Evolutionary conservation across 2,329 filamentous ascomycete species (phyloP).

Genomic region (Monosporascus sp.): DNA sequence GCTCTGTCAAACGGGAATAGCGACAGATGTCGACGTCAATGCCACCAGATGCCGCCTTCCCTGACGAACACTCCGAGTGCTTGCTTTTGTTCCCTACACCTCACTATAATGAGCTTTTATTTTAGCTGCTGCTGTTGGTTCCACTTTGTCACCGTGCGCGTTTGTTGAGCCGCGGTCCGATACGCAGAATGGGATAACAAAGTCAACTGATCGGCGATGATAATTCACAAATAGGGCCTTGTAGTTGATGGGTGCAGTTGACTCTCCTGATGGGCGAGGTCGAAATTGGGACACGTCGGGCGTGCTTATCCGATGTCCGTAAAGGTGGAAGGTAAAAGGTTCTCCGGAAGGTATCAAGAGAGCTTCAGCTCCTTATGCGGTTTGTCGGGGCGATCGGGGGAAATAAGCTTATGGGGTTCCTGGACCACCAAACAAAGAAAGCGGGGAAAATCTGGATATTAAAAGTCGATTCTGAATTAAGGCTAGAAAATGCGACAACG

Average conservation of each 20-base stretch:
- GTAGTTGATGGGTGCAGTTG: background rate
- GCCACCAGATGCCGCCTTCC: constrained; percentile 3
- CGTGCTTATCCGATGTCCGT: too few relatives aligned
- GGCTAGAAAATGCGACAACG: too few relatives aligned
- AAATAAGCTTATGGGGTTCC: background rate
- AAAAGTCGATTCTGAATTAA: too few relatives aligned
- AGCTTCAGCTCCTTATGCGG: background rate
- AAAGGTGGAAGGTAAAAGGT: background rate
- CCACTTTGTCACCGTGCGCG: background rate
- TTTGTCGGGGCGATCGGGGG: background rate
- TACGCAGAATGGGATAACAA: too few relatives aligned
- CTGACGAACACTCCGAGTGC: background rate
- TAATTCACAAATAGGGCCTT: background rate
- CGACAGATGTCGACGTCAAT: constrained; percentile 12
- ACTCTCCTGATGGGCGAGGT: too few relatives aligned
- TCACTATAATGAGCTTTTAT: background rate
- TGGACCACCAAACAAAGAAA: background rate
- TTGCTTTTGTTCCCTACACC: background rate
- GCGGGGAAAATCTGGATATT: background rate
- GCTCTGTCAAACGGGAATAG: constrained; percentile 23
- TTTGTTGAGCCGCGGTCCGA: too few relatives aligned
- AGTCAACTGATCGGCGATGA: too few relatives aligned
- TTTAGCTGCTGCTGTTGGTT: background rate
- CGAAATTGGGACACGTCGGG: too few relatives aligned
- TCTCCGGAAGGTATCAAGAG: background rate